These are phyloP conservation scores for Scheffersomyces stipitis DNA, from an alignment of 805 yeast genomes.

Conservation along the genomic window DNA sequence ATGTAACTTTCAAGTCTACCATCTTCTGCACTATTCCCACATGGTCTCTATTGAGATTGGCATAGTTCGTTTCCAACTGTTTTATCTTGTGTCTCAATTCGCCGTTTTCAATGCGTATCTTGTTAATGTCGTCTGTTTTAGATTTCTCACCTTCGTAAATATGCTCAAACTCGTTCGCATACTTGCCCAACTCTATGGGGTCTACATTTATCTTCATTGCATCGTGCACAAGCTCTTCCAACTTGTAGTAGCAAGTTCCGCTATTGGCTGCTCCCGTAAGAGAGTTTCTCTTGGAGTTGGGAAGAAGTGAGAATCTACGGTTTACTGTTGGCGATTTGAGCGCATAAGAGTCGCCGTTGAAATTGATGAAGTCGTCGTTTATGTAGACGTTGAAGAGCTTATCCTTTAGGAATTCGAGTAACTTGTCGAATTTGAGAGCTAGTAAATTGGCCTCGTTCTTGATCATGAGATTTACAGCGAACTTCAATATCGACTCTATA, in stretches of 20 bases:
- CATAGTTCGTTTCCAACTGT: slow-evolving; percentile 67
- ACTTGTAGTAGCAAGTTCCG: slow-evolving; percentile 46
- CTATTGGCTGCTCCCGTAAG: slow-evolving; percentile 7
- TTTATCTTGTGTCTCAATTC: slow-evolving; percentile 71
- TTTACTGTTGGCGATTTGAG: slow-evolving; percentile 9
- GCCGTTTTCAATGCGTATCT: slow-evolving; percentile 63
- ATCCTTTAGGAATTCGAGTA: slow-evolving; percentile 76
- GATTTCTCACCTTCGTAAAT: slow-evolving; percentile 67
- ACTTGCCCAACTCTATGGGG: slow-evolving; percentile 72
- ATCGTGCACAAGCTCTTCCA: slow-evolving; percentile 74
- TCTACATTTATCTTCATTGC: slow-evolving; percentile 71
- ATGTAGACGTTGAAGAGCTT: slow-evolving; percentile 72
- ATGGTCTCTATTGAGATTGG: slow-evolving; percentile 76
- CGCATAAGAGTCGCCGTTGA: slow-evolving; percentile 10
- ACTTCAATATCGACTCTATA: slow-evolving; percentile 77
- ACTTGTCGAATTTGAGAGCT: slow-evolving; percentile 67
- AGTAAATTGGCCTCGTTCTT: slow-evolving; percentile 63
- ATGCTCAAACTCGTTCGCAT: slow-evolving; percentile 71
- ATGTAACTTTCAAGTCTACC: slow-evolving; percentile 72
- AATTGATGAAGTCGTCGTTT: slow-evolving; percentile 34
- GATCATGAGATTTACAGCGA: slow-evolving; percentile 78
- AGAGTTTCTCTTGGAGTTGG: slow-evolving; percentile 19
- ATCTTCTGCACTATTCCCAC: slow-evolving; percentile 83
- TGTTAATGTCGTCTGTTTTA: slow-evolving; percentile 61
- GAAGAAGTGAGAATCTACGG: slow-evolving; percentile 22